Evolutionary conservation across 169 alveolate species (phyloP), one percentile per base, ranked within the genome.

Genomic region (Eimeria nieschulzi): DNA sequence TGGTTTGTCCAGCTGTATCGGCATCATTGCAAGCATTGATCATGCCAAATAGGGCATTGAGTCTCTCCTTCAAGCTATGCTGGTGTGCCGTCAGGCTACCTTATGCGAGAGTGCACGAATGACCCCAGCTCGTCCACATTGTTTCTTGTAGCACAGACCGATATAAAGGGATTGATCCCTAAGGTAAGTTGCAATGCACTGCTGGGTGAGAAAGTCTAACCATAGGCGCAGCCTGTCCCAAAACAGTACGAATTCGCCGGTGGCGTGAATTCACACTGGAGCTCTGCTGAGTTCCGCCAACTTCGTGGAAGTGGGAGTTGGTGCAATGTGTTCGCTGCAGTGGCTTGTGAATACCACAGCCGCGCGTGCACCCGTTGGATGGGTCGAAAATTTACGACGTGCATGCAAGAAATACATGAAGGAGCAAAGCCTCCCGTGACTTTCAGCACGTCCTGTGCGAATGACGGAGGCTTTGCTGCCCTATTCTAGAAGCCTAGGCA

Each of bases 81-180:
- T 70, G 13, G 21, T n/a, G 33, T 83, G 61, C 10, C 59, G 13
- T 1, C 75, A 75, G 87, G 93, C 51, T 90, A 90, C 56, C 23
- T 90, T 12, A 76, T 90, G 83, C 64, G 80, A n/a, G 46, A 12
- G 51, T 9, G 59, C 73, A 13, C 56, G 13, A n/a, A 51, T 7
- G 90, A 90, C 76, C 85, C 88, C 51, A 78, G 63, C 46, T 73
- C 90, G 33, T 55, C 87, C 46, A 25, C 80, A 19, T n/a, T 90
- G 85, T 90, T 90, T 73, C 39, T 90, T 25, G 80, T 90, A 5
- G 72, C 87, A 53, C 93, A 90, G 83, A 90, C 93, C 9, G 93
- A 90, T 46, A 80, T 90, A 8, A 75, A 76, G 63, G 93, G 93
- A 9, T 26, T 76, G 23, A 51, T 90, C 21, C 93, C 93, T 15